Evolutionary conservation across 495 filamentous ascomycete species (phyloP).

Genomic region (Penicillium steckii): DNA sequence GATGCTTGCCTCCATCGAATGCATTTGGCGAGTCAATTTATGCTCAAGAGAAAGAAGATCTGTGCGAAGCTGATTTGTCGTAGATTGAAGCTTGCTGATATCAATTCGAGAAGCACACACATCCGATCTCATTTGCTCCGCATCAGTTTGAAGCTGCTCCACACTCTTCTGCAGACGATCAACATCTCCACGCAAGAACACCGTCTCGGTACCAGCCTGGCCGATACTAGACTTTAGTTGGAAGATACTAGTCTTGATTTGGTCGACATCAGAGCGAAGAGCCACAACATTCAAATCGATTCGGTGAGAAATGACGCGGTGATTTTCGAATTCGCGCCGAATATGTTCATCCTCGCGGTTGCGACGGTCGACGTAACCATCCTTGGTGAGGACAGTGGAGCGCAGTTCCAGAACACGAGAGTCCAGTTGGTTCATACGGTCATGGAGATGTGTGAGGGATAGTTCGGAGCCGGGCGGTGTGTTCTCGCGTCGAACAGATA

Average conservation of each 20-base stretch:
- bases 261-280: conserved; percentile 37
- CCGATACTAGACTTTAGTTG: conserved; percentile 35
- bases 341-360: conserved; percentile 45
- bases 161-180: conserved; percentile 41
- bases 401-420: conserved; percentile 40
- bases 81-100: conserved; percentile 38
- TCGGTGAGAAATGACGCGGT: conserved; percentile 34
- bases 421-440: conserved; percentile 40
- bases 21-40: conserved; percentile 30
- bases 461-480: conserved; percentile 37
- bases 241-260: conserved; percentile 36
- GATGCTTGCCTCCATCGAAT: conserved; percentile 26
- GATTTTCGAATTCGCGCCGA: conserved; percentile 41
- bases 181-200: conserved; percentile 38
- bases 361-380: conserved; percentile 40
- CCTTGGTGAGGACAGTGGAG: conserved; percentile 37
- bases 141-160: conserved; percentile 36
- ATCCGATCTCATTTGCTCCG: conserved; percentile 34
- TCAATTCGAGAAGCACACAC: conserved; percentile 36
- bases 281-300: conserved; percentile 43
- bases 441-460: conserved; percentile 34
- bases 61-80: conserved; percentile 38
- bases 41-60: conserved; percentile 36
- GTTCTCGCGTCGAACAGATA: conserved; percentile 34
- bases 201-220: conserved; percentile 37